Evolutionary conservation across 306 rosid species (phyloP), one percentile per base, ranked within the genome.

Genomic region (Castanospermum australe): DNA sequence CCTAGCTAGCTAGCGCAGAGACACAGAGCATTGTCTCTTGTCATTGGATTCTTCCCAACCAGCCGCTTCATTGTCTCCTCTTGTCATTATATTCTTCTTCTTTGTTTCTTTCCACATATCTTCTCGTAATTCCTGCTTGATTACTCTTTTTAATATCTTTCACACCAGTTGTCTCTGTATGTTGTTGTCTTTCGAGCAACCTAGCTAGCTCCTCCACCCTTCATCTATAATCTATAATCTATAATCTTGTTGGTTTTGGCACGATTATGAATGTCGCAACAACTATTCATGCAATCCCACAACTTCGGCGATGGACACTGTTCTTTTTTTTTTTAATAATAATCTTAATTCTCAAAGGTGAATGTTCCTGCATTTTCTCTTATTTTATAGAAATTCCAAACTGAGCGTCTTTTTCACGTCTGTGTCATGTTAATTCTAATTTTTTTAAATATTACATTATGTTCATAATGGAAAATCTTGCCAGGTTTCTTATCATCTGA

Each of bases 41-140:
- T 66, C 67, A 5, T 33, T 79, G 80, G 83, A 81, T 69, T 81
- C 77, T 66, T 66, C 52, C 77, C 67, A 55, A 56, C 50, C 79
- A 56, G 67, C 44, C 32, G 1, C 24, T 50, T 82, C 35, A 38
- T 50, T 71, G 66, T 81, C 81, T 28, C 59, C 66, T 10, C 2
- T n/a, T n/a, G 1, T 25, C 48, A 10, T 54, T 17, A 12, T 54
- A 47, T 57, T 57, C 76, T 75, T 79, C 77, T 66, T 71, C 85
- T 75, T 81, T 67, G 76, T 81, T 81, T 74, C 56, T 39, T 67
- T 47, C 64, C 35, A 10, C 12, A 35, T 22, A 21, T 21, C 20
- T 54, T 56, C 68, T 56, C 1, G 2, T 57, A 25, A 20, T 20
- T 71, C 20, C 12, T 18, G 7, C n/a, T n/a, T n/a, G n/a, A n/a